A percentile compares a stretch with the other conserved stretches of the same genome.
Evolutionary conservation across 2,329 filamentous ascomycete species (phyloP).

Genomic region (Raffaelea albimanens): DNA sequence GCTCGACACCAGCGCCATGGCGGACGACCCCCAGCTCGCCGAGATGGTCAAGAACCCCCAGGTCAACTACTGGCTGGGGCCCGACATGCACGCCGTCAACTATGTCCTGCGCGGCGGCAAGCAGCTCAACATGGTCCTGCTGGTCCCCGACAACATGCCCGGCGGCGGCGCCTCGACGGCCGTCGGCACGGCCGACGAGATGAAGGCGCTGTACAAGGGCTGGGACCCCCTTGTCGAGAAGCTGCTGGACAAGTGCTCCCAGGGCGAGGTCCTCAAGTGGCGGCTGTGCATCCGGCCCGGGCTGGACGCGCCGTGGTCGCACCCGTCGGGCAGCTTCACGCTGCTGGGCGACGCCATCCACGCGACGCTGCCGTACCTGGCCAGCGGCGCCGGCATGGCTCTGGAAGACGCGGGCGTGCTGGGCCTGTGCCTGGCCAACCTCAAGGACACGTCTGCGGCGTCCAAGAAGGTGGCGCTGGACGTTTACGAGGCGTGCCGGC

Average conservation of each 20-base stretch:
- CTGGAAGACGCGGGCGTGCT: conserved; percentile 32
- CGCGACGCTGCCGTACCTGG: conserved; percentile 38
- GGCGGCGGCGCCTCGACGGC: conserved; percentile 17
- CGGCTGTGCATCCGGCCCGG: conserved; percentile 32
- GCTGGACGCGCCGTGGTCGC: conserved; percentile 29
- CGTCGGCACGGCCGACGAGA: conserved; percentile 21
- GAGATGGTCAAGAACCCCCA: conserved; percentile 19
- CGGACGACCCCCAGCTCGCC: conserved; percentile 18
- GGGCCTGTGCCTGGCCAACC: conserved; percentile 11
- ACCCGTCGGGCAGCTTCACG: conserved; percentile 26
- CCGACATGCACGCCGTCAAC: conserved; percentile 22
- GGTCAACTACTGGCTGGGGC: conserved; percentile 23
- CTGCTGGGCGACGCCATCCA: conserved; percentile 35
- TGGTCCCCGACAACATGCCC: conserved; percentile 16
- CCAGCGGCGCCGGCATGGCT: conserved; percentile 34
- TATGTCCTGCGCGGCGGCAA: conserved; percentile 22
- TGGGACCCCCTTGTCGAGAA: conserved; percentile 27
- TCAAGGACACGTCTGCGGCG: conserved; percentile 1
- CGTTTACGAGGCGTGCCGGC: conserved; percentile 12
- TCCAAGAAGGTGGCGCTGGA: conserved; percentile 5
- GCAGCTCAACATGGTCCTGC: conserved; percentile 23
- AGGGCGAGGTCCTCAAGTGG: conserved; percentile 35
- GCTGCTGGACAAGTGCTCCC: conserved; percentile 24
- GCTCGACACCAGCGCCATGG: conserved; percentile 18
- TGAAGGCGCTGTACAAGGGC: conserved; percentile 21